Evolutionary conservation across 257 asterid genomes (phyloP).

Genomic region (Misopates orontium): DNA sequence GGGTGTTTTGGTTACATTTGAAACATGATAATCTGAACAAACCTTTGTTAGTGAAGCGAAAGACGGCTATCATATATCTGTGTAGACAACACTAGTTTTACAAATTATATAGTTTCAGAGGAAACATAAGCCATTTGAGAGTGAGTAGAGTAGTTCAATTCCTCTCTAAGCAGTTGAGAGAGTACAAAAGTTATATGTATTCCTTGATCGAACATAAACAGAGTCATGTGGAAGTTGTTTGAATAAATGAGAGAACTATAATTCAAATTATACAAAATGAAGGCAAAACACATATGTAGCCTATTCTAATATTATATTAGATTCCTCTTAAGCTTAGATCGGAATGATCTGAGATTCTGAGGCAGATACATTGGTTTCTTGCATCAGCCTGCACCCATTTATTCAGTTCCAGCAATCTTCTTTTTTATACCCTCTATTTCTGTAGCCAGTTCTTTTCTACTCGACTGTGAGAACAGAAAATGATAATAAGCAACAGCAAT

Average conservation of each 20-base stretch:
- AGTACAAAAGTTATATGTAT: background rate
- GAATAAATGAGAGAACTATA: slow-evolving; percentile 26
- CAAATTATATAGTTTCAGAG: too few relatives aligned
- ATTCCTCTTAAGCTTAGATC: slow-evolving; percentile 41
- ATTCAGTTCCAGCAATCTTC: slow-evolving; percentile 86
- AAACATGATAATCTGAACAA: too few relatives aligned
- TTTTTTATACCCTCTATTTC: slow-evolving; percentile 84
- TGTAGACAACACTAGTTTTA: too few relatives aligned
- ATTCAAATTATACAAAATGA: slow-evolving; percentile 30
- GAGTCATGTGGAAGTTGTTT: background rate
- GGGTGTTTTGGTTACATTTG: too few relatives aligned
- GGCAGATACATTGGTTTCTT: slow-evolving; percentile 9
- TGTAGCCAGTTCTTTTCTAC: slow-evolving; percentile 82
- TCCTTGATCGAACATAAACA: slow-evolving; percentile 10
- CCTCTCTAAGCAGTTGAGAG: too few relatives aligned
- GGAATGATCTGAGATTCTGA: slow-evolving; percentile 28
- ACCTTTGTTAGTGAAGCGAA: too few relatives aligned
- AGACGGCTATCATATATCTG: too few relatives aligned
- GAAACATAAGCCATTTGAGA: too few relatives aligned
- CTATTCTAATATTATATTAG: slow-evolving; percentile 46
- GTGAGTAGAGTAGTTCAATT: too few relatives aligned
- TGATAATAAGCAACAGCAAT: background rate
- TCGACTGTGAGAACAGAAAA: slow-evolving; percentile 51
- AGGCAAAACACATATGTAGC: slow-evolving; percentile 35
- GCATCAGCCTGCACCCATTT: too few relatives aligned